Percentiles rank a stretch among this genome's conserved stretches.
Conservation (phyloP, 495 filamentous ascomycete species). For the Cenococcum geophilum region DNA sequence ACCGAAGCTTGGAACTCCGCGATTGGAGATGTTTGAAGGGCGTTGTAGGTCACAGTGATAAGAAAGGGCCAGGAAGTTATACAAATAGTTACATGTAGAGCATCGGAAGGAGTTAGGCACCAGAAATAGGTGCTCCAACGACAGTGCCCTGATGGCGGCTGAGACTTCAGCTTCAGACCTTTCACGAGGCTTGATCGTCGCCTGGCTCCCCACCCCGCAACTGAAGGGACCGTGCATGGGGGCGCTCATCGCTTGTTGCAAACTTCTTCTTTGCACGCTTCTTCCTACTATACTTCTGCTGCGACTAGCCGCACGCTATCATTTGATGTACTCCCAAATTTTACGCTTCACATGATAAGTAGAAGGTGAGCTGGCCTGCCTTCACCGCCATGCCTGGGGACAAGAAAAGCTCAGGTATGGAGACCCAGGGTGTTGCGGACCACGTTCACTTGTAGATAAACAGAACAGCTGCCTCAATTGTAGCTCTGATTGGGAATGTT, state of each 20-base stretch:
- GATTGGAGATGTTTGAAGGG: neutral
- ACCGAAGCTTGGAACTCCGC: neutral
- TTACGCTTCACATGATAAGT: neutral
- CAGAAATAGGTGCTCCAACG: constrained; percentile 17
- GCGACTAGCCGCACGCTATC: neutral
- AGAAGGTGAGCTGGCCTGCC: neutral
- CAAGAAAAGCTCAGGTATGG: constrained; percentile 21
- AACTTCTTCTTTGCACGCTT: neutral
- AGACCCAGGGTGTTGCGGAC: neutral
- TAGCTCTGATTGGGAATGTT: neutral
- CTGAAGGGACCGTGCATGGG: neutral
- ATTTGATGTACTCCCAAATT: neutral
- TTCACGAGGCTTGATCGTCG: neutral
- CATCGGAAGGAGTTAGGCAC: constrained; percentile 26
- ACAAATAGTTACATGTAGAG: constrained; percentile 16
- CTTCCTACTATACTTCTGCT: neutral
- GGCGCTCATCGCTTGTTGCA: neutral
- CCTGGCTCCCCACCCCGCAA: neutral
- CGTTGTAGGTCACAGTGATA: neutral
- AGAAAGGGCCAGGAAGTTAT: constrained; percentile 20
- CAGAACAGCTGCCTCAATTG: no score
- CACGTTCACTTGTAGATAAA: neutral
- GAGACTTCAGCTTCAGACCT: neutral
- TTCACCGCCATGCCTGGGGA: constrained; percentile 9
- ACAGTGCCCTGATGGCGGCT: constrained; percentile 1